Conservation (phyloP, 768 basidiomycete species). For the Hygrocybe punicea region DNA sequence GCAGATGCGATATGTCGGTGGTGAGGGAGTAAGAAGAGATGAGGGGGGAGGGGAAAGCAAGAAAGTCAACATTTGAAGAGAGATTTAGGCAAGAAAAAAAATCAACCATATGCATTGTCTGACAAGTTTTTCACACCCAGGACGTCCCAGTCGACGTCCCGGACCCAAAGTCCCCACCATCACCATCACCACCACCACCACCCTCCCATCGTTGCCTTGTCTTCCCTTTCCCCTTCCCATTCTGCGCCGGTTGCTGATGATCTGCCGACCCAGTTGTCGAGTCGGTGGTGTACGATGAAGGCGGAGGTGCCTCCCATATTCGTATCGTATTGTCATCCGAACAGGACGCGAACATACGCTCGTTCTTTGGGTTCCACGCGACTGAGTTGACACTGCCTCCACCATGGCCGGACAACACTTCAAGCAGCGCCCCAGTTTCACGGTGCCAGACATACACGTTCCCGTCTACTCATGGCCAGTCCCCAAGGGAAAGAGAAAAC, state of each 20-base stretch:
- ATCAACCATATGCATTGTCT: not conserved
- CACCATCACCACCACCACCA: constrained; percentile 37
- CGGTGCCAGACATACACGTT: constrained; percentile 96
- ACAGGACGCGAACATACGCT: constrained; percentile 93
- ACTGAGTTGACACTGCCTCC: constrained; percentile 91
- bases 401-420: constrained; percentile 85
- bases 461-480: constrained; percentile 56
- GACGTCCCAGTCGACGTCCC: constrained; percentile 6
- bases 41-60: not conserved
- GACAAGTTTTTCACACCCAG: constrained; percentile 3
- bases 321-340: constrained; percentile 90
- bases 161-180: constrained; percentile 21
- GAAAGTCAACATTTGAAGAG: not conserved
- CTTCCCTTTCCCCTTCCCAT: constrained; percentile 66
- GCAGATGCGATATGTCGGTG: constrained; percentile 6
- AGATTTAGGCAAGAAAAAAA: not conserved
- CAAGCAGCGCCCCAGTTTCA: constrained; percentile 77
- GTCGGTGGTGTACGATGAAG: too few relatives aligned
- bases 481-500: constrained; percentile 11
- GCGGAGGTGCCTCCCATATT: constrained; percentile 73
- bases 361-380: constrained; percentile 89
- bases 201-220: constrained; percentile 46
- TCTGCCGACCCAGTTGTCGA: constrained; percentile 4
- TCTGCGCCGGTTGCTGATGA: constrained; percentile 27
- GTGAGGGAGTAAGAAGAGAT: not conserved